These are phyloP conservation scores for Lonicera japonica DNA, from an alignment of 129 eudicot species.

Conservation along the genomic window DNA sequence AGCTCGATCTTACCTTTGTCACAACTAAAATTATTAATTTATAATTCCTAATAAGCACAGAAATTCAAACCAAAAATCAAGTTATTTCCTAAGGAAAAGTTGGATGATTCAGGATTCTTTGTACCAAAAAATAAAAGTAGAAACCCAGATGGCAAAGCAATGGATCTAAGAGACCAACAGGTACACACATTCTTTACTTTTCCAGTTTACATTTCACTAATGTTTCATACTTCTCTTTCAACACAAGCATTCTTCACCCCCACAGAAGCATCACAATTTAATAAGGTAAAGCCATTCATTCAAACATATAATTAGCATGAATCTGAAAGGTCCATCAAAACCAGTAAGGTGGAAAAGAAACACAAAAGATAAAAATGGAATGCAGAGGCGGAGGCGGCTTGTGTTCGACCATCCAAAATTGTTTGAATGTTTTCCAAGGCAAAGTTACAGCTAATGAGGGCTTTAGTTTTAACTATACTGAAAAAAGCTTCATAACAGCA, in stretches of 20 bases:
- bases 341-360: not conserved
- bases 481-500: conserved; percentile 5
- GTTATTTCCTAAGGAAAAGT: too few relatives aligned
- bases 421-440: conserved; percentile 16
- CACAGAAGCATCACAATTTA: too few relatives aligned
- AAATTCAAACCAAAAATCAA: too few relatives aligned
- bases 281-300: not conserved
- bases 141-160: not conserved
- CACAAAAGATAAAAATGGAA: not conserved
- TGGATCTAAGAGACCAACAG: not conserved
- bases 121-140: too few relatives aligned
- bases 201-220: not conserved
- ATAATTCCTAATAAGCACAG: too few relatives aligned
- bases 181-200: not conserved
- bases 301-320: too few relatives aligned
- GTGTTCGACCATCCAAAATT: conserved; percentile 3
- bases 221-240: not conserved
- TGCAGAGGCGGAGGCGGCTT: not conserved
- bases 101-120: too few relatives aligned
- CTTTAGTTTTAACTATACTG: not conserved
- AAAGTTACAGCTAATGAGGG: not conserved
- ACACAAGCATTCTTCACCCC: not conserved
- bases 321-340: too few relatives aligned
- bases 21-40: too few relatives aligned
- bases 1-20: too few relatives aligned